Base-by-base conservation (phyloP, 164 flowering plant genomes). In the Vitis labrusca region DNA sequence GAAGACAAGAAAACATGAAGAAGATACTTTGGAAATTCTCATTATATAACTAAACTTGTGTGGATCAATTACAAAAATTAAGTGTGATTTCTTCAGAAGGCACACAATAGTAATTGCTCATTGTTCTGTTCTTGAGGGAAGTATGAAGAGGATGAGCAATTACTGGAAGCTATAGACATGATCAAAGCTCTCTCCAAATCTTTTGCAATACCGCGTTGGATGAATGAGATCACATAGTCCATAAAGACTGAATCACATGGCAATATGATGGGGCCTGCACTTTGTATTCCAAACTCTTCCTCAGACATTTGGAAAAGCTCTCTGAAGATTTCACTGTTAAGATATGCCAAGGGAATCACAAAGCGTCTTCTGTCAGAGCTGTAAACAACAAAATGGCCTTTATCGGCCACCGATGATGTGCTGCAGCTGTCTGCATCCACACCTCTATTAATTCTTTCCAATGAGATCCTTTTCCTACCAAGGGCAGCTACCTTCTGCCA, bases 401-500 rank as follows among this genome's bases (percentile, higher is more conserved):
- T 66, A 47, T 65, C 57, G 0, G 52, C 70, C 9, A 62, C 15
- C 9, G 61, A 12, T 56, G 57, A 12, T 50, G 0, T 14, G 1
- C 23, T 12, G 50, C 15, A n/a, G 47, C 32, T 16, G 52, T 15
- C 13, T 8, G 27, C 27, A 23, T 23, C 27, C 16, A 47, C 30
- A 61, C 9, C 10, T 8, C 0, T 66, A 55, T 4, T 29, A 2
- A 12, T 27, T 59, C 61, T 56, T 37, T 68, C 73, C 2, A 65
- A 50, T 0, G 75, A 63, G 10, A 80, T 67, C 59, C 73, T 73
- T 51, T 63, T 70, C 53, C 63, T 66, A 14, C 49, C 51, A 1
- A 15, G 14, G 8, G 77, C 68, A 58, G 73, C 77, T 44, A 70
- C 10, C 29, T 50, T 70, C 58, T 61, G 78, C 84, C 82, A 81